A percentile compares a stretch with the other conserved stretches of the same genome.
Evolutionary conservation across 208 protist genomes (phyloP).

Genomic region (Naegleria fowleri): DNA sequence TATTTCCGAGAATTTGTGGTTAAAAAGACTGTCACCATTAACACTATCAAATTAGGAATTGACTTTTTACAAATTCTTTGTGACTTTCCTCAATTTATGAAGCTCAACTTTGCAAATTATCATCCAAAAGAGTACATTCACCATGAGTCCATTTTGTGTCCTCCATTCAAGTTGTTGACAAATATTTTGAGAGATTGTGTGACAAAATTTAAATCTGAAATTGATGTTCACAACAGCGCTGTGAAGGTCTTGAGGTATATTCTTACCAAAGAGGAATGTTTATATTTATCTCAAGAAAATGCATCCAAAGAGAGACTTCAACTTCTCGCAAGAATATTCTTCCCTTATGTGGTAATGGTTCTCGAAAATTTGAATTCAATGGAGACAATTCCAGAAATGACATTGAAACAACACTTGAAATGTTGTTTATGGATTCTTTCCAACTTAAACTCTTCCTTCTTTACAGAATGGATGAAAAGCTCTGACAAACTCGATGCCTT

Average conservation of each 20-base stretch:
- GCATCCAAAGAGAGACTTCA: not conserved
- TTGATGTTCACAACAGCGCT: not conserved
- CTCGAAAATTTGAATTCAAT: not conserved
- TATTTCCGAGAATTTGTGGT: not conserved
- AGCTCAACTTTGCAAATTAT: not conserved
- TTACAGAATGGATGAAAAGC: not conserved
- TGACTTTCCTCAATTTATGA: not conserved
- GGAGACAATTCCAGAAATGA: not conserved
- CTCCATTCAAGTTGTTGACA: not conserved
- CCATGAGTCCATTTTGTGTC: not conserved
- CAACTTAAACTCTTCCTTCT: not conserved
- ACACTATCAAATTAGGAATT: not conserved
- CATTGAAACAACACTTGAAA: not conserved
- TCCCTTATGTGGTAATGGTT: not conserved
- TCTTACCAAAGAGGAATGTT: not conserved
- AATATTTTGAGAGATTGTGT: not conserved
- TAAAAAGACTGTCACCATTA: not conserved
- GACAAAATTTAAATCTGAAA: not conserved
- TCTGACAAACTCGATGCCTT: not conserved
- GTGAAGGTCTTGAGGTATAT: not conserved
- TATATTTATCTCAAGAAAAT: not conserved
- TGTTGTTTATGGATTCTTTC: not conserved
- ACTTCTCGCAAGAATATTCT: constrained; percentile 12
- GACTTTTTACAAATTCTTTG: not conserved
- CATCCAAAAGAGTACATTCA: constrained; percentile 9